Percentiles rank a stretch among this genome's conserved stretches.
These are phyloP conservation scores for Protomyces inundatus DNA, from an alignment of 1,139 yeast species.

Conservation along the genomic window DNA sequence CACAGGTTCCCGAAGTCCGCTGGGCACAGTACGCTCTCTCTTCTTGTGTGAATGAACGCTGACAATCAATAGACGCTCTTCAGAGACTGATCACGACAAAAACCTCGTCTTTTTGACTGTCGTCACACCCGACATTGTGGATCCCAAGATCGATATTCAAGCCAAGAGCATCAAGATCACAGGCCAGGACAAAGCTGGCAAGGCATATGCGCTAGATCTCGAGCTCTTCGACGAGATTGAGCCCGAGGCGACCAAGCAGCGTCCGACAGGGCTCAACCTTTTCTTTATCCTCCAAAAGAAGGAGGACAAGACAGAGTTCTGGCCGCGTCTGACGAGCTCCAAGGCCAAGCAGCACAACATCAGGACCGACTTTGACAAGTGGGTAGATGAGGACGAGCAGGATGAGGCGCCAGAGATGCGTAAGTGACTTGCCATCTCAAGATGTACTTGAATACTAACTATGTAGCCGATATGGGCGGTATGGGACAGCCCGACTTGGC, in stretches of 20 bases:
- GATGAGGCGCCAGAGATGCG: slow-evolving; percentile 43
- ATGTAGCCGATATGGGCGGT: slow-evolving; percentile 37
- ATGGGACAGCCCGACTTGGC: slow-evolving; percentile 36
- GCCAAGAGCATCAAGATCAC: slow-evolving; percentile 53
- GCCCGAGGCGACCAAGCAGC: slow-evolving; percentile 46
- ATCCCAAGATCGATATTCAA: slow-evolving; percentile 60
- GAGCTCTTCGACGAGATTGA: slow-evolving; percentile 49
- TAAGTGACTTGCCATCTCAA: slow-evolving; percentile 21
- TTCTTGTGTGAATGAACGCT: background rate
- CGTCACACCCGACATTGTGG: slow-evolving; percentile 62
- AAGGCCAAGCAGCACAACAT: slow-evolving; percentile 65
- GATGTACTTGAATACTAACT: slow-evolving; percentile 29
- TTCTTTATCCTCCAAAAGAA: slow-evolving; percentile 68
- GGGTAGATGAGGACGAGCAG: slow-evolving; percentile 96
- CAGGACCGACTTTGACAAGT: slow-evolving; percentile 89
- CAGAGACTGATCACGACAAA: slow-evolving; percentile 60
- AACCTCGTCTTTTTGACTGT: slow-evolving; percentile 73
- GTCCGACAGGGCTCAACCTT: slow-evolving; percentile 67
- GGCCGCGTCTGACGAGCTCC: slow-evolving; percentile 86
- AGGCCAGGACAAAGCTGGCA: slow-evolving; percentile 50
- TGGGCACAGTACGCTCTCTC: slow-evolving; percentile 14
- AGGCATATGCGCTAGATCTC: slow-evolving; percentile 33
- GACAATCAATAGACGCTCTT: slow-evolving; percentile 65
- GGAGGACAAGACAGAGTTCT: slow-evolving; percentile 62
- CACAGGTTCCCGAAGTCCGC: slow-evolving; percentile 25